Evolutionary conservation across 345 rosid species (phyloP), one percentile per base, ranked within the genome.

Genomic region (Zanthoxylum bungeanum): DNA sequence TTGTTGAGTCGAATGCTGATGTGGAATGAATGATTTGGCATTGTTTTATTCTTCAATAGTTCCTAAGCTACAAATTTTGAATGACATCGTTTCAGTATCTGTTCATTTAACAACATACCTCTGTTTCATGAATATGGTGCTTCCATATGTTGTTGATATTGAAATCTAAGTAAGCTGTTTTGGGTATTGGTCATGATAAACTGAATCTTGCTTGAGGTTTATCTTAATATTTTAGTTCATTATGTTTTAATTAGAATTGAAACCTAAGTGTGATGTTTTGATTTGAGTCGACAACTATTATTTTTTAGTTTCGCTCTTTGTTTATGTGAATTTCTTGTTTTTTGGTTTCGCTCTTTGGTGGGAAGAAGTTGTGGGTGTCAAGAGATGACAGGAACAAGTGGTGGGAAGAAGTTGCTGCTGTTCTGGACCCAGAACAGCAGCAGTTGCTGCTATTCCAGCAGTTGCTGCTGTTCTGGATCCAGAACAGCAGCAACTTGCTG

Each of bases 1-100:
- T 40, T 53, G 34, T 64, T n/a, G 59, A 39, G 44, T 57, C 51
- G 60, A 17, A 49, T 59, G 59, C 37, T 60, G 53, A 59, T 53
- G 27, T 25, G n/a, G 21, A 40, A 50, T 59, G 53, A 53, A 61
- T 8, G 55, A 10, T 5, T 66, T 7, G 59, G 2, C 69, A 34
- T 46, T 42, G 68, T 37, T 57, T 68, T 24, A 62, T 69, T 50
- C 59, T 33, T 25, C 37, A 25, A 57, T 28, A 11, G 31, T 34
- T 47, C 73, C 4, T 10, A 9, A 5, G 22, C 24, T 17, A 31
- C 40, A 7, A 40, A 3, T 17, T 1, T 10, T 58, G 24, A 58
- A 31, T 58, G 12, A 11, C 47, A 42, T 42, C 14, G 14, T 42
- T 10, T 42, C 47, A 10, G 14, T 42, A 42, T 42, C 47, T 42